These are phyloP conservation scores for Xylaria sp. DNA, from an alignment of 2,329 filamentous ascomycete species.

Conservation along the genomic window DNA sequence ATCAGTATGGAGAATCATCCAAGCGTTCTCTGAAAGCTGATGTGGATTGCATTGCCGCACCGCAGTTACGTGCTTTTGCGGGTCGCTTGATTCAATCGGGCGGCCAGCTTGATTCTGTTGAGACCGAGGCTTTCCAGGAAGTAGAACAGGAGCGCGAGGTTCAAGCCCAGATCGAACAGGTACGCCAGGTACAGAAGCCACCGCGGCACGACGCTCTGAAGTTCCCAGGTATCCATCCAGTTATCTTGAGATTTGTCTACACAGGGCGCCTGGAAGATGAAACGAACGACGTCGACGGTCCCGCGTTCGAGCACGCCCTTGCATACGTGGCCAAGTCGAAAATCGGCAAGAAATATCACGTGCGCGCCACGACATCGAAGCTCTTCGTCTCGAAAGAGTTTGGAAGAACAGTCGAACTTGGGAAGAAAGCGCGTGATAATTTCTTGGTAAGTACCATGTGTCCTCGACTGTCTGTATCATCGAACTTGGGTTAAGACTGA, in stretches of 20 bases:
- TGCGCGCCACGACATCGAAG: conserved; percentile 22
- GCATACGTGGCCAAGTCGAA: conserved; percentile 35
- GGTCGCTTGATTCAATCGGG: neutral
- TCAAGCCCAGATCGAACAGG: conserved; percentile 52
- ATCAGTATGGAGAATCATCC: conserved; percentile 45
- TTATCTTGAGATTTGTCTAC: conserved; percentile 41
- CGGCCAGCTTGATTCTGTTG: conserved; percentile 34
- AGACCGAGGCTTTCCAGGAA: conserved; percentile 52
- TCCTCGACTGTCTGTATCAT: neutral
- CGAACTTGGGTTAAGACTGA: conserved; percentile 7
- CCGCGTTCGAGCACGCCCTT: conserved; percentile 39
- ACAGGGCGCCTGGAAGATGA: conserved; percentile 35
- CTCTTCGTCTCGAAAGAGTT: conserved; percentile 46
- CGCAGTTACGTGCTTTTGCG: conserved; percentile 5
- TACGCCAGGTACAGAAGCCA: conserved; percentile 50
- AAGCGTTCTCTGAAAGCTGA: neutral
- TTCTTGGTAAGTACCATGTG: conserved; percentile 26
- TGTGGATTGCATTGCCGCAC: neutral
- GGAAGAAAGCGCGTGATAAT: conserved; percentile 25
- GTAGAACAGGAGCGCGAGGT: conserved; percentile 57
- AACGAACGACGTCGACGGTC: conserved; percentile 22
- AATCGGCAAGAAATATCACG: conserved; percentile 32
- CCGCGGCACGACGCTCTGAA: conserved; percentile 34
- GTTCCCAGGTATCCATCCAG: conserved; percentile 43
- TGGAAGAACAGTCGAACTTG: conserved; percentile 37